Evolutionary conservation across 345 rosid genomes (phyloP), one percentile per base, ranked within the genome.

Genomic region (Gossypium ekmanianum): DNA sequence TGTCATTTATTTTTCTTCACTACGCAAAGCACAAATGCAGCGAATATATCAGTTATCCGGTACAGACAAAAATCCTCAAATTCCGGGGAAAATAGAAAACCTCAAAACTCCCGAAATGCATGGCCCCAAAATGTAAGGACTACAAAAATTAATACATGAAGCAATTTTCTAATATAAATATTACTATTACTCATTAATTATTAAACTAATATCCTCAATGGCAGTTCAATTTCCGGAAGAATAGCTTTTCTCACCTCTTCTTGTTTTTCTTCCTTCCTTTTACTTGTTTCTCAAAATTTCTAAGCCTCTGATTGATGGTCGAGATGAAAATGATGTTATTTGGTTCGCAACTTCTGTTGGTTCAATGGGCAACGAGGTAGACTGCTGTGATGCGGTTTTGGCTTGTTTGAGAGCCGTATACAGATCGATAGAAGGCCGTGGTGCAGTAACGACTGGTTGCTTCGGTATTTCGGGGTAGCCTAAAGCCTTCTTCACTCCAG

Each of bases 251-350:
- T 90, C 82, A 90, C 82, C 84, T 84, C 86, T 81, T 94, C 86
- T 85, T 89, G 85, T 74, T 87, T 85, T 85, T 94, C 87, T 87
- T 92, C 81, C 89, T 89, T 74, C 86, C 90, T 72, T 94, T 90
- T 0, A 90, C 96, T 77, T 88, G 92, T 73, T 82, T 92, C 85
- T 94, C 96, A 65, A 92, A 81, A 74, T 82, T 90, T 81, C 81
- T 84, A 68, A 90, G 81, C 83, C 93, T 94, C 67, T 89, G 91
- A 78, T 86, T 89, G 56, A 87, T 80, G 71, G 82, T 82, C 1
- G 93, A 72, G 29, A 27, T 27, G 4, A 27, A 34, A 5, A 29
- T 27, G 89, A 73, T 70, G 73, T 69, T 80, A 80, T 88, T 63
- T 83, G 82, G 70, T 81, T 83, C 1, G 80, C 66, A 14, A 73